These are phyloP conservation scores for Sporothrix variecibatus DNA, from an alignment of 2,329 filamentous ascomycete species.

Conservation along the genomic window DNA sequence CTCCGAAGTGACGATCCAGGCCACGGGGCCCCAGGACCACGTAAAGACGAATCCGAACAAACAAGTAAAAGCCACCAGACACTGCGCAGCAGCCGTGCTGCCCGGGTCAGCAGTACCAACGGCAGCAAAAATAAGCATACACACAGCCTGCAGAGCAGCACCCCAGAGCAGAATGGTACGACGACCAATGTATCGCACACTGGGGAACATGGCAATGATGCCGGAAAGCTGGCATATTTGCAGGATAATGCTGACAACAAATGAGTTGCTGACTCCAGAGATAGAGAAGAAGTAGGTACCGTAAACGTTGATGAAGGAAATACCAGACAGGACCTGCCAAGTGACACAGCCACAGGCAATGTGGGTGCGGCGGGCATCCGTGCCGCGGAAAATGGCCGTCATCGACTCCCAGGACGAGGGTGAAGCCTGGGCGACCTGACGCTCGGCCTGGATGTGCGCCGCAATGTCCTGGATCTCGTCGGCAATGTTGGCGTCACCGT, in stretches of 20 bases:
- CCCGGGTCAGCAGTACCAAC: not conserved
- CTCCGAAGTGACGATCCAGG: conserved; percentile 4
- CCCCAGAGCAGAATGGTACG: not conserved
- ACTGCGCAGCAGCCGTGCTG: not conserved
- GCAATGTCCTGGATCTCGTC: conserved; percentile 43
- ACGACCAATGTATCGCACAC: not conserved
- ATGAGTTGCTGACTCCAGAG: not conserved
- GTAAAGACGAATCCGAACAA: conserved; percentile 13
- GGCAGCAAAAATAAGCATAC: not conserved
- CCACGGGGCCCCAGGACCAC: conserved; percentile 18
- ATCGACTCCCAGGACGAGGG: not conserved
- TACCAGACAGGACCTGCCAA: conserved; percentile 10
- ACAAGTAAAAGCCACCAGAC: not conserved
- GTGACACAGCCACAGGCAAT: conserved; percentile 39
- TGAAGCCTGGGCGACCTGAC: conserved; percentile 31
- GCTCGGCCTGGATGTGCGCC: conserved; percentile 41
- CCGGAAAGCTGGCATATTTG: not conserved
- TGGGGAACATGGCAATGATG: conserved; percentile 1
- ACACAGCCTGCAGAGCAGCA: not conserved
- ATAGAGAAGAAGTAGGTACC: not conserved
- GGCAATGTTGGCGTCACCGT: conserved; percentile 30
- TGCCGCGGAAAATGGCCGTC: conserved; percentile 47
- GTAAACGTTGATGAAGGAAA: conserved; percentile 45
- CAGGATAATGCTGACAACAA: not conserved
- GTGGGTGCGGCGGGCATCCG: conserved; percentile 54